Evolutionary conservation across 2,329 filamentous ascomycete genomes (phyloP).

Genomic region (Helotiales sp.): DNA sequence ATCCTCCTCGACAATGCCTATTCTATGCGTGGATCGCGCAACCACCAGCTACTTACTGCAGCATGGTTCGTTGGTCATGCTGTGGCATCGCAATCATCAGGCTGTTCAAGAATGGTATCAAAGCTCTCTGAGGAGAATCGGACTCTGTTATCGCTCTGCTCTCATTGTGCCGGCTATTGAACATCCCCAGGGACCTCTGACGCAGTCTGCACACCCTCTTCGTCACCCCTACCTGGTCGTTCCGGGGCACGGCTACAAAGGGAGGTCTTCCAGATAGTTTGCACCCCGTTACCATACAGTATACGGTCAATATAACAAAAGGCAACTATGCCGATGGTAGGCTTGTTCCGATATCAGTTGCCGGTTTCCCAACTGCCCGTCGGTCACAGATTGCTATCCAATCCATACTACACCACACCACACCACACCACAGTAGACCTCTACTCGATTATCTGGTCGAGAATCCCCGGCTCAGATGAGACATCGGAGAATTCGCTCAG

Average conservation of each 20-base stretch:
- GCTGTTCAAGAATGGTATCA: conserved; percentile 5
- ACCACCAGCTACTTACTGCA: neutral
- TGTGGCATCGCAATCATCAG: neutral
- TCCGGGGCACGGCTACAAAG: neutral
- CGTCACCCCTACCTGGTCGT: neutral
- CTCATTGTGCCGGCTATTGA: neutral
- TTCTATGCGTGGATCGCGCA: neutral
- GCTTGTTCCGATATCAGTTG: neutral
- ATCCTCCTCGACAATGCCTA: neutral
- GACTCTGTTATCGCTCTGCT: neutral
- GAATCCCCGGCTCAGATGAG: neutral
- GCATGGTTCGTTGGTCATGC: neutral
- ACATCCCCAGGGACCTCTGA: neutral
- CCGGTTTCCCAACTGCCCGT: neutral
- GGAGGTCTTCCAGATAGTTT: neutral
- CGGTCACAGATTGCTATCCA: no score
- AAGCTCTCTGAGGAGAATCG: neutral
- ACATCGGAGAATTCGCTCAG: neutral
- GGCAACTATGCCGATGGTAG: neutral
- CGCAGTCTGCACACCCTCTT: conserved; percentile 4
- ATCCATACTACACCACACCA: no score
- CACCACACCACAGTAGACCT: no score
- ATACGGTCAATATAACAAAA: neutral
- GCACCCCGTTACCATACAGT: neutral
- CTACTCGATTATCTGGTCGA: no score